Conservation (phyloP, 306 rosid species). For the Canavalia gladiata region DNA sequence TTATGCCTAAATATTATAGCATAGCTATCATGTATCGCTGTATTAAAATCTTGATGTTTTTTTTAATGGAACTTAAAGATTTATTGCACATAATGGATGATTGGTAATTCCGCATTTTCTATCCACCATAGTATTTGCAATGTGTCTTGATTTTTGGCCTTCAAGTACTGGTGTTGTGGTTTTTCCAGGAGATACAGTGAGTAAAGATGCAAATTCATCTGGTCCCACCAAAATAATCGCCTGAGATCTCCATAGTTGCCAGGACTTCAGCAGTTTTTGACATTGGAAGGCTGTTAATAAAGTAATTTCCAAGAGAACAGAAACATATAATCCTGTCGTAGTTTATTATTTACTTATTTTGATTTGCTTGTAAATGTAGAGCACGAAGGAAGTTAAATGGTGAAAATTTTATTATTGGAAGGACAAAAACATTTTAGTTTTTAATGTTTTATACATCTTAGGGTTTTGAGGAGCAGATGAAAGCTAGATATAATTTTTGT, state of each 20-base stretch:
- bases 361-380: constrained; percentile 7
- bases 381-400: neutral
- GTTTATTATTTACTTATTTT: constrained; percentile 22
- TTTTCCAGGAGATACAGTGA: constrained; percentile 58
- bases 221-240: constrained; percentile 50
- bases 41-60: constrained; percentile 27
- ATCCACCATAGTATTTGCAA: neutral
- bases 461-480: constrained; percentile 18
- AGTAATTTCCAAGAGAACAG: constrained; percentile 41
- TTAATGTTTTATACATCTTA: neutral
- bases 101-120: constrained; percentile 7
- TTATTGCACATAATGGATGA: constrained; percentile 2
- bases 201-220: constrained; percentile 55
- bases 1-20: constrained; percentile 16
- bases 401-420: neutral
- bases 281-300: constrained; percentile 30
- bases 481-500: constrained; percentile 14
- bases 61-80: constrained; percentile 14
- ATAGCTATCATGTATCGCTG: constrained; percentile 13
- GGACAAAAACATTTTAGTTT: neutral
- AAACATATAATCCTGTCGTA: neutral
- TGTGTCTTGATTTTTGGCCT: constrained; percentile 12
- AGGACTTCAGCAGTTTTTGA: constrained; percentile 32
- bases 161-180: constrained; percentile 38
- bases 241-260: constrained; percentile 47